Conservation (phyloP, 176 grass and related monocot genomes). For the Lolium rigidum region DNA sequence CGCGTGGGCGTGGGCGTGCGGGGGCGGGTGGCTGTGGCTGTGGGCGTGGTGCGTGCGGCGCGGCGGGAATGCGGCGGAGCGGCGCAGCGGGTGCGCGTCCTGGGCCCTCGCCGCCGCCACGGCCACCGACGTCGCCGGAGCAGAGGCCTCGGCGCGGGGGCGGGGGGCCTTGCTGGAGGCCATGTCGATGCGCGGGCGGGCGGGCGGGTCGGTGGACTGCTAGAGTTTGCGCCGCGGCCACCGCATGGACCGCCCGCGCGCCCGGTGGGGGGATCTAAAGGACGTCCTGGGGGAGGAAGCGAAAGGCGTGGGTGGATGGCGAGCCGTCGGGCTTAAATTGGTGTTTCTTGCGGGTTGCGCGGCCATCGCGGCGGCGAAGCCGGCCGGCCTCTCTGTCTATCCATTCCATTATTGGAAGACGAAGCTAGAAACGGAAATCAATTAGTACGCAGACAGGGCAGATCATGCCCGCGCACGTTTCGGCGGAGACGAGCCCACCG, state of each 20-base stretch:
- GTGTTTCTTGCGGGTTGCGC: neutral
- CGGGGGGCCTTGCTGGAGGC: constrained; percentile 41
- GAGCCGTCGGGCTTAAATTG: constrained; percentile 30
- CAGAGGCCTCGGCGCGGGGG: constrained; percentile 38
- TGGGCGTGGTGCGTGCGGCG: constrained; percentile 15
- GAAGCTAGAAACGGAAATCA: neutral
- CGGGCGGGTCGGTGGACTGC: neutral
- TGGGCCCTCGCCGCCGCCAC: constrained; percentile 39
- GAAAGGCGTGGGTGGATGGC: constrained; percentile 16
- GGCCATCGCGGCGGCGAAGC: constrained; percentile 45
- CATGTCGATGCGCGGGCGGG: constrained; percentile 29
- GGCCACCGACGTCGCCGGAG: constrained; percentile 46
- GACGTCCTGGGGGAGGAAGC: neutral
- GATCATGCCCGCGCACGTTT: too few relatives aligned
- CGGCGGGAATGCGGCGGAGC: constrained; percentile 43
- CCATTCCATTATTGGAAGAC: constrained; percentile 32
- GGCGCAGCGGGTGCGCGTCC: constrained; percentile 19
- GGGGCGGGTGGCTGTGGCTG: constrained; percentile 13
- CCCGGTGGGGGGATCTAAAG: constrained; percentile 6
- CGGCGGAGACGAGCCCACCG: too few relatives aligned
- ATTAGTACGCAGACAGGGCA: too few relatives aligned
- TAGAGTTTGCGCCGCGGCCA: constrained; percentile 20
- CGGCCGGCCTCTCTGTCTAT: constrained; percentile 36
- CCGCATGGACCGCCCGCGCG: constrained; percentile 34
- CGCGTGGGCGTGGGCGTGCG: constrained; percentile 1